These are phyloP conservation scores for Neonectria hederae DNA, from an alignment of 2,329 filamentous ascomycete species.

Conservation along the genomic window DNA sequence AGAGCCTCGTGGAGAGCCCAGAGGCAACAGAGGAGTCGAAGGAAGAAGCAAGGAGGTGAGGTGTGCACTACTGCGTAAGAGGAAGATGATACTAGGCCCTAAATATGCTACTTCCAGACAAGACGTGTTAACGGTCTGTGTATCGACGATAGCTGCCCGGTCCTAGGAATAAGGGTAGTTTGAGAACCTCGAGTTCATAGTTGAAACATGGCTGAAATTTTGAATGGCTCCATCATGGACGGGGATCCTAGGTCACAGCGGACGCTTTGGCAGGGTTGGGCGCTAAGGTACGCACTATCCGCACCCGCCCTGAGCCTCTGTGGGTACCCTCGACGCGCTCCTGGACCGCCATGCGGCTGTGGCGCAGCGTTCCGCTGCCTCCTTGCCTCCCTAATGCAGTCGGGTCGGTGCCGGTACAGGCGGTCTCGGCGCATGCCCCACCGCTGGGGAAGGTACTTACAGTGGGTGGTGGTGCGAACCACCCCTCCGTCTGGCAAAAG, in stretches of 20 bases:
- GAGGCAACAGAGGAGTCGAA: neutral
- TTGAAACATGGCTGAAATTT: neutral
- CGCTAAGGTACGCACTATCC: neutral
- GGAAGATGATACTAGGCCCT: too few relatives aligned
- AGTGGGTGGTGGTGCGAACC: neutral
- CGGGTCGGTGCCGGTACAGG: neutral
- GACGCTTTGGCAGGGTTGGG: neutral
- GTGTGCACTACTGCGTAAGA: too few relatives aligned
- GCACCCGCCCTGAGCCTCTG: neutral
- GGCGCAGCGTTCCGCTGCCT: constrained; percentile 38
- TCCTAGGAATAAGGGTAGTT: neutral
- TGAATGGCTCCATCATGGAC: neutral
- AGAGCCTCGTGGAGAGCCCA: neutral
- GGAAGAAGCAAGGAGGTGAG: neutral
- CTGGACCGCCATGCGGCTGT: constrained; percentile 35
- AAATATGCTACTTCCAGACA: neutral
- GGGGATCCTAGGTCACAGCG: too few relatives aligned
- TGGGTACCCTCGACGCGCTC: neutral
- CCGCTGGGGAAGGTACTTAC: neutral
- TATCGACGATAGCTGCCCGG: neutral
- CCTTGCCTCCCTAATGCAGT: neutral
- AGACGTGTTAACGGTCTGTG: neutral
- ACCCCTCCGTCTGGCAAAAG: neutral
- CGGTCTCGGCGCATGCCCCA: neutral
- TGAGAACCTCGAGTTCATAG: neutral